Percentiles rank a stretch among this genome's conserved stretches.
These are phyloP conservation scores for Aspergillus latus DNA, from an alignment of 2,329 filamentous ascomycete genomes.

Conservation along the genomic window DNA sequence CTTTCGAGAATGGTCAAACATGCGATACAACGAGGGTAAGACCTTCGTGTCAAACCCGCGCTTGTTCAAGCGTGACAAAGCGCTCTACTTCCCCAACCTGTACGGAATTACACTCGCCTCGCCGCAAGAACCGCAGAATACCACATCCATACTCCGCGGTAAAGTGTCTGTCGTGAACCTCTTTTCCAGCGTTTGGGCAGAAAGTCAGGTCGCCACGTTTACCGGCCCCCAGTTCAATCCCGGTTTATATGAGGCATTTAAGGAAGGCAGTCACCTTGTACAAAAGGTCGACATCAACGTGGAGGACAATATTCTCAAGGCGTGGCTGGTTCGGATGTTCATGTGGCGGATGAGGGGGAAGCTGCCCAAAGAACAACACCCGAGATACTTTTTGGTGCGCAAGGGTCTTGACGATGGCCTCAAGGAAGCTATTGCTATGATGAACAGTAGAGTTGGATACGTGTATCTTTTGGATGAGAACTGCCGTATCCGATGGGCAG, in stretches of 20 bases:
- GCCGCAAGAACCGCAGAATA: constrained; percentile 60
- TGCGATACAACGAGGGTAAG: constrained; percentile 81
- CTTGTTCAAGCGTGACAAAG: constrained; percentile 78
- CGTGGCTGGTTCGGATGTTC: constrained; percentile 57
- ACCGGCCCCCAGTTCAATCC: constrained; percentile 66
- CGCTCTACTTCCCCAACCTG: constrained; percentile 93
- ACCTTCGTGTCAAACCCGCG: constrained; percentile 81
- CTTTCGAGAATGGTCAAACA: constrained; percentile 91
- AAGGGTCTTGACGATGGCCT: constrained; percentile 57
- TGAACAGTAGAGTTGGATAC: constrained; percentile 92
- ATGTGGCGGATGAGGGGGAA: constrained; percentile 51
- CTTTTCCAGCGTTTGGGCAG: constrained; percentile 82
- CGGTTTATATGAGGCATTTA: constrained; percentile 64
- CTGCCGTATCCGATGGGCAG: constrained; percentile 92
- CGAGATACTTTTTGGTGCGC: constrained; percentile 60
- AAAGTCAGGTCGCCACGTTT: constrained; percentile 75
- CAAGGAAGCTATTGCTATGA: constrained; percentile 62
- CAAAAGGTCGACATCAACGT: constrained; percentile 87
- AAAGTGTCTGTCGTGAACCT: constrained; percentile 76
- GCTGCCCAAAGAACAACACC: constrained; percentile 53
- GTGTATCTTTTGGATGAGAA: constrained; percentile 85
- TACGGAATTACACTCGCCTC: constrained; percentile 73
- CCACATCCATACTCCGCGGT: constrained; percentile 71
- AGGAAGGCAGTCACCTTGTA: constrained; percentile 52
- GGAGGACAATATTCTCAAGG: constrained; percentile 73